Evolutionary conservation across 306 rosid species (phyloP), one percentile per base, ranked within the genome.

Genomic region (Vigna mungo): DNA sequence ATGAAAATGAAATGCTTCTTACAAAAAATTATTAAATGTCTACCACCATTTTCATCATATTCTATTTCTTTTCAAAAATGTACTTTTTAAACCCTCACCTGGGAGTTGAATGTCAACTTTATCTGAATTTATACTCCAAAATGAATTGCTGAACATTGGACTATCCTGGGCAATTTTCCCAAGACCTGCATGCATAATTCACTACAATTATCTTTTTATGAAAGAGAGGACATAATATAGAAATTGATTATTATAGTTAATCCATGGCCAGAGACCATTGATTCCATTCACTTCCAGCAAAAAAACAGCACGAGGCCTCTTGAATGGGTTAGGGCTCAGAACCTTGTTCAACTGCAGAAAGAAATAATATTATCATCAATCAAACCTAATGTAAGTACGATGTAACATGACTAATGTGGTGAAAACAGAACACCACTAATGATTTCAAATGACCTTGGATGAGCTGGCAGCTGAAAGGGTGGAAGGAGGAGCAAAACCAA

Each of bases 321-420:
- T 80, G 88, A 96, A 93, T 8, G 99, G 99, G 90, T 96, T 91
- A 46, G 99, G 99, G 69, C 30, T 55, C 55, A 96, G 88, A 80
- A 96, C 71, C 58, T 83, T 93, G 86, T 92, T 91, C 86, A 96
- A 86, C 99, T 95, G 96, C 84, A 78, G 43, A 86, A 75, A 36
- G 36, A 61, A 67, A 72, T 5, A 74, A 80, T 9, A 77, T 58
- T 12, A 68, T 61, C 47, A 78, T 36, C 30, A 65, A 74, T 81
- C 48, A 83, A 80, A 76, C 64, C 74, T 70, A 71, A 68, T 15
- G 53, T 48, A 81, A 41, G 62, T 36, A 71, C 1, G 23, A 77
- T 70, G 36, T 21, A 69, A 83, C 63, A 44, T 39, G 39, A 52
- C 70, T 58, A 70, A 27, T 46, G 74, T 8, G 56, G 17, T 62